Evolutionary conservation across 2,329 filamentous ascomycete species (phyloP), one percentile per base, ranked within the genome.

Genomic region (Aspergillus sp.): DNA sequence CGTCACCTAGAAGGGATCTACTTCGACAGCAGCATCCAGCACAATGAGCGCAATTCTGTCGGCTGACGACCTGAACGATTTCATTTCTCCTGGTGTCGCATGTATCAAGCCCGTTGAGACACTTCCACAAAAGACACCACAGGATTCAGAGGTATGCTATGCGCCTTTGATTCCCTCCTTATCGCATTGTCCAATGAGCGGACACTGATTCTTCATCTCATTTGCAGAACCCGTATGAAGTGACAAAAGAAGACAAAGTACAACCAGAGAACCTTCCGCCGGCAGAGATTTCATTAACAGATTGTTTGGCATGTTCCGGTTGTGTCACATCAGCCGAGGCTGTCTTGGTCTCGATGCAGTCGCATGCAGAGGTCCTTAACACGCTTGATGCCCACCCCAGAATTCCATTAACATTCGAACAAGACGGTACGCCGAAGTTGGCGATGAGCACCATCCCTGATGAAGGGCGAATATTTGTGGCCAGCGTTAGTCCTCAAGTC

Each of bases 71-170:
- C 77, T 98, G 51, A 98, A 98, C 75, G 93, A 98, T 76, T 98
- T 98, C 73, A 98, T 98, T 65, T 93, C 87, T 48, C 93, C 93
- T 9, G 90, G 91, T 52, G 90, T 98, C 62, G 93, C 93, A 52
- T 98, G 93, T 72, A 97, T 98, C 69, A 97, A 98, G 64, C 93
- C 93, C 29, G 79, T 98, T 64, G 93, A 98, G 68, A 94, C 88
- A 2, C 80, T 98, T 9, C 91, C 93, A 2, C 69, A 77, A 43
- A 75, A 78, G 54, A 71, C 78, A 32, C 68, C 78, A 27, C 65
- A 72, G 43, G 68, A 71, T 27, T 57, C 63, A 45, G 65, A 70
- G 52, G 75, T 78, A 65, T 47, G 69, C 46, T 28, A 7, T 3
- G 8, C 7, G 19, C 19, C 19, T 12, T 39, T 27, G 1, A 6